Evolutionary conservation across 495 filamentous ascomycete genomes (phyloP), one percentile per base, ranked within the genome.

Genomic region (Aspergillus ostianus): DNA sequence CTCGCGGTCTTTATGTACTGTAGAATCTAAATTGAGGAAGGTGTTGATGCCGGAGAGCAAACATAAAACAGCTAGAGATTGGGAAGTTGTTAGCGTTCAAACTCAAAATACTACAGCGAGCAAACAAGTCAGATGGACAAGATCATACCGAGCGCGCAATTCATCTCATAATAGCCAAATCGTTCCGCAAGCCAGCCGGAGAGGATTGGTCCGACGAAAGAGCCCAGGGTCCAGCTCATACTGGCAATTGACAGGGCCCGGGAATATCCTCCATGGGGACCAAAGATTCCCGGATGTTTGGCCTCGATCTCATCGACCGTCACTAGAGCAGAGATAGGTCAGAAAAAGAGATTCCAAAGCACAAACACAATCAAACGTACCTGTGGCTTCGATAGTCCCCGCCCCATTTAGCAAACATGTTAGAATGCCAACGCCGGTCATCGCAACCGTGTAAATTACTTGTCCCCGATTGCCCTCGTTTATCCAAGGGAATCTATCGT

Each of bases 111-210:
- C 2, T 26, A 26, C 23, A 26, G 23, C 23, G 4, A 26, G 23
- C 30, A 32, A 8, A 12, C 30, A 32, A 41, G 36, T 32, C 46
- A 48, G 30, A 47, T 53, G 49, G 21, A 45, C 29, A 45, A 9
- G 29, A 63, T 58, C n/a, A 32, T 26, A 71, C 67, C 64, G 8
- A 71, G 32, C 5, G 63, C 55, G 41, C 60, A 56, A 56, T 54
- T 73, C 64, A 75, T 64, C 9, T 61, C 54, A 27, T 66, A 68
- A 44, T 71, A 76, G 5, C 72, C 73, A 18, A 70, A 47, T 51
- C 29, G 15, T 55, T 73, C 67, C n/a, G 61, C 58, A 13, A 74
- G 45, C 55, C 53, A 58, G 1, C 74, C 70, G 5, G 73, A 67
- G 9, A 72, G 7, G 26, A 77, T 58, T 4, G 73, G 73, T n/a